Base-by-base conservation (phyloP, 306 rosid species). In the Fagus crenata region DNA sequence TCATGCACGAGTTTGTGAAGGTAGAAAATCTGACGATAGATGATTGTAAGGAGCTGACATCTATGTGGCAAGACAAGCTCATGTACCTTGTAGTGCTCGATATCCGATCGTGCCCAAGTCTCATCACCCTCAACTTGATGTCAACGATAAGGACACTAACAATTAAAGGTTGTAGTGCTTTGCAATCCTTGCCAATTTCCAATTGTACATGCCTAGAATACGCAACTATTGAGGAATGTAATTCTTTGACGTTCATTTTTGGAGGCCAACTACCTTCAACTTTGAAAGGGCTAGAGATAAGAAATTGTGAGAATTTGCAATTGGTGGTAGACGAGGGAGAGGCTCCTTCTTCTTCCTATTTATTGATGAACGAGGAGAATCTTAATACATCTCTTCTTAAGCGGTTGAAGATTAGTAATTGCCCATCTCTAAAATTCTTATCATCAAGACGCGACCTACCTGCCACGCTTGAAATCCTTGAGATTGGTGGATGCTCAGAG, bases 401-500 rank as follows among this genome's bases (percentile, higher is more conserved):
- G 64, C 0, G 7, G 4, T 58, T 58, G 35, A 0, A 0, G 2
- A 58, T 8, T 58, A 0, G 36, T 1, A 4, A 0, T 0, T 58
- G 64, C 22, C 14, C 15, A 7, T 58, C 64, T 9, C 64, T 58
- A 2, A 5, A 28, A 58, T 43, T 12, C 11, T 43, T 43, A 2
- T 8, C 13, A 43, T 43, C 49, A 43, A 43, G 49, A 7, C 3
- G 49, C 49, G 13, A 43, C 49, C 49, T 43, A 6, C 49, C 49
- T 43, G 2, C 49, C 49, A 43, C 13, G 13, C 49, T 43, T 43
- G 6, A 43, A 43, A 0, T 0, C 13, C 49, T 43, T 43, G 0
- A 1, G 49, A 43, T 43, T 2, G n/a, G n/a, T n/a, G n/a, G n/a
- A 43, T 43, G 49, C 49, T 1, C 9, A 8, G 49, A 8, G 49